Base-by-base conservation (phyloP, 768 basidiomycete genomes). In the Mycena polygramma region DNA sequence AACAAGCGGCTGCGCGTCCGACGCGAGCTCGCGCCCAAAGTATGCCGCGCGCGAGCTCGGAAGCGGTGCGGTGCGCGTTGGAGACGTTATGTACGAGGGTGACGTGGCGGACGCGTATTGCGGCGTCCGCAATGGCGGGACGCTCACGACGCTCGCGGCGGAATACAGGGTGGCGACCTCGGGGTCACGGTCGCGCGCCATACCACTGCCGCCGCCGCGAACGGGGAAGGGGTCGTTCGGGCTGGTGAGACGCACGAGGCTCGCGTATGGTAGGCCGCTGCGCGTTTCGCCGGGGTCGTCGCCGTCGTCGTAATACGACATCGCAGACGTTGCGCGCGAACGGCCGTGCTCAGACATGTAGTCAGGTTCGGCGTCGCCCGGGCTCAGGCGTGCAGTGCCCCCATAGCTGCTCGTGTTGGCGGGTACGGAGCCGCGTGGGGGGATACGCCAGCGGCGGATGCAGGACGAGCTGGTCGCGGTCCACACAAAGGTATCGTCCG, bases 401-500 rank as follows among this genome's bases (percentile, higher is more conserved):
- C 51, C 9, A 6, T 22, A 7, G 20, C 10, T 14, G 55, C 30
- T 13, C 20, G 77, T 48, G 22, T 24, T 11, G 4, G 22, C 58
- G 35, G 62, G 2, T 3, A 41, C 43, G 1, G 79, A 72, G 49
- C 86, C 81, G 55, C 87, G 80, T 61, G 83, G 78, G 9, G 94
- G 92, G 0, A 94, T 89, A 49, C 83, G 85, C 97, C 96, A 99
- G 26, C 96, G 86, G 75, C 86, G 91, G 75, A 98, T 86, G 61
- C 87, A 92, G 9, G 95, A 95, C 52, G 86, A 90, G 9, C 94
- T 93, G 1, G 92, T 92, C 0, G 96, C 95, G 0, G 96, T 95
- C 97, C 97, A 99, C 5, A 98, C 86, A 43, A 92, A 85, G 61
- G 88, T 86, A 75, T 98, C 94, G 74, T 96, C 94, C 83, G 94